Evolutionary conservation across 2,329 filamentous ascomycete species (phyloP).

Genomic region (Penicillium sp.): DNA sequence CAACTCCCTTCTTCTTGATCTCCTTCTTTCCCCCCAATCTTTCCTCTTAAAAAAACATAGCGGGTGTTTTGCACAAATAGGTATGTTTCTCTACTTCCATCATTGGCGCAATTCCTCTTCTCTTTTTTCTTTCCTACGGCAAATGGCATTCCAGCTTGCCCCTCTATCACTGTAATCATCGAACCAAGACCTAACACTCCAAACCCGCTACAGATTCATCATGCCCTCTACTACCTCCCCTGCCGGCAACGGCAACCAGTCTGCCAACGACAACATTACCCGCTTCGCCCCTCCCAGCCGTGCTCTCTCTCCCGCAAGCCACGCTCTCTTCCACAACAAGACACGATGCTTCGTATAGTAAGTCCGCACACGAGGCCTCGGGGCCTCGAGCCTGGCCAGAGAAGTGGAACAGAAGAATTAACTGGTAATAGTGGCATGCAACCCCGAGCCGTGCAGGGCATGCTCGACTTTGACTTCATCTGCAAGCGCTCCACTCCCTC

Average conservation of each 20-base stretch:
- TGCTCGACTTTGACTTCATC: conserved; percentile 99
- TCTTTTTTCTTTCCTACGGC: neutral
- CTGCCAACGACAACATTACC: conserved; percentile 98
- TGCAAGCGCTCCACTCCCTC: conserved; percentile 98
- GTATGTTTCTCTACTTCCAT: conserved; percentile 15
- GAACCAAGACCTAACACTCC: conserved; percentile 3
- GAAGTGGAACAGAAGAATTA: conserved; percentile 10
- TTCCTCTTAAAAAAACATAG: conserved; percentile 15
- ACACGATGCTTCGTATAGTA: conserved; percentile 99
- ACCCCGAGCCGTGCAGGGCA: conserved; percentile 86
- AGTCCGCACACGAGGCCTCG: conserved; percentile 34
- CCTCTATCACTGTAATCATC: neutral
- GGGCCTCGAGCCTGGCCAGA: neutral
- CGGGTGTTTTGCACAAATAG: conserved; percentile 23
- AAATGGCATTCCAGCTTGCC: neutral
- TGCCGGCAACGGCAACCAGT: conserved; percentile 57
- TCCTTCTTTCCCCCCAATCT: conserved; percentile 22
- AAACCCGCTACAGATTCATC: conserved; percentile 31
- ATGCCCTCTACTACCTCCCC: conserved; percentile 58
- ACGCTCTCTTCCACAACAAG: conserved; percentile 98
- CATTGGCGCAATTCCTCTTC: neutral
- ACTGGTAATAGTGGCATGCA: conserved; percentile 72
- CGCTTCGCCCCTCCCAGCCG: conserved; percentile 92
- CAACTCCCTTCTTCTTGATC: conserved; percentile 21
- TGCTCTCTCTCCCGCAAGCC: conserved; percentile 82